Conservation (phyloP, 306 rosid species). For the Medicago truncatula region DNA sequence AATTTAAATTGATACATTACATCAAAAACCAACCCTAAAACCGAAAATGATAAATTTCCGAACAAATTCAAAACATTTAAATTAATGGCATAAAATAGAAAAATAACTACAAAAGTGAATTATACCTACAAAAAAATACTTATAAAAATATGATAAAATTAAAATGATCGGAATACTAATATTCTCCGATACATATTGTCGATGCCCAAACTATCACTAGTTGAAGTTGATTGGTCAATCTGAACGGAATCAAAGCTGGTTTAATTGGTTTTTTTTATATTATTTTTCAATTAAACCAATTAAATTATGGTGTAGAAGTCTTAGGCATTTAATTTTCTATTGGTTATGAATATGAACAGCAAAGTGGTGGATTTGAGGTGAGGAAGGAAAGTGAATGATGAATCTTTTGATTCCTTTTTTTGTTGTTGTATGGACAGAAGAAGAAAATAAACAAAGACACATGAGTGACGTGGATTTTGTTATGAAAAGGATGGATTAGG, state of each 20-base stretch:
- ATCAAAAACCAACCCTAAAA: too few relatives aligned
- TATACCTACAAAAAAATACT: too few relatives aligned
- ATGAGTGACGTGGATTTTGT: not conserved
- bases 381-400: constrained; percentile 32
- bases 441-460: constrained; percentile 32
- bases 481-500: not conserved
- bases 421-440: not conserved
- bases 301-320: not conserved
- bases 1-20: too few relatives aligned
- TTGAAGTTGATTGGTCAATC: too few relatives aligned
- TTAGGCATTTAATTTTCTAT: not conserved
- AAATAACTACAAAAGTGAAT: too few relatives aligned
- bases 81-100: too few relatives aligned
- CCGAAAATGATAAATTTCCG: too few relatives aligned
- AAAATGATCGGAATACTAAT: too few relatives aligned
- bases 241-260: not conserved
- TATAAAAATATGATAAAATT: too few relatives aligned
- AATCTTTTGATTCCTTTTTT: constrained; percentile 17
- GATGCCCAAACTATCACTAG: too few relatives aligned
- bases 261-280: not conserved
- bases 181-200: too few relatives aligned
- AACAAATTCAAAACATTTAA: too few relatives aligned
- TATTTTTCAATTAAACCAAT: not conserved
- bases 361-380: constrained; percentile 50
- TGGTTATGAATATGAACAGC: constrained; percentile 50